Evolutionary conservation across 768 basidiomycete species (phyloP), one percentile per base, ranked within the genome.

Genomic region (Lentinula aciculospora): DNA sequence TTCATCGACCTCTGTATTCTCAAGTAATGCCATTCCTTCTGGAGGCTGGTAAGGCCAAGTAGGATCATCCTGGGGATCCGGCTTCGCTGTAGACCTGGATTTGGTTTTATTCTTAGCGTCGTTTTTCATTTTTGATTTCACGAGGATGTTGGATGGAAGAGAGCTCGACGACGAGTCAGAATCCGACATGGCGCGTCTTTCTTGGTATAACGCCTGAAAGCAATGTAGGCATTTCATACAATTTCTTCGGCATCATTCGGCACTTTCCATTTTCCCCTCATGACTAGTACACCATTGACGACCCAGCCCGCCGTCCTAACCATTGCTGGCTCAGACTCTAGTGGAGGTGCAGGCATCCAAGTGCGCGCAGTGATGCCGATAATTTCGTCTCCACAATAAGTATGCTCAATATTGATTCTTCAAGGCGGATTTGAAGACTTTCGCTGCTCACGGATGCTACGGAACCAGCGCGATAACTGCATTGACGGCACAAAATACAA

Each of bases 261-360:
- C n/a, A n/a, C 46, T 19, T 29, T 47, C 46, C 17, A 10, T 4
- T 3, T 44, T 21, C 10, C 42, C 19, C 4, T 47, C n/a, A 47
- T 47, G 46, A 31, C 3, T 7, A 13, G 29, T n/a, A n/a, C n/a
- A 45, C 7, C 8, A 29, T 34, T 19, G 19, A 34, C 32, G 15
- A 40, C 25, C 0, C 61, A 58, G 34, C 74, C 71, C 2, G 68
- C 77, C 1, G 74, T 88, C 1, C 66, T 92, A 56, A 88, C 88
- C 0, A 90, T 92, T 7, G 89, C 89, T 19, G 88, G 92, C 7
- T 84, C 89, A 13, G 94, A 95, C 65, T 82, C 86, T 1, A 81
- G 89, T 29, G 92, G 91, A 23, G 93, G 94, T 1, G 93, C 94
- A 29, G 94, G 94, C 0, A 92, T 97, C 25, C 94, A 95, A 75